Percentiles rank a stretch among this genome's conserved stretches.
phyloP scores from a whole-genome alignment of 2,329 filamentous ascomycete genomes.

The Colletotrichum camelliae region DNA sequence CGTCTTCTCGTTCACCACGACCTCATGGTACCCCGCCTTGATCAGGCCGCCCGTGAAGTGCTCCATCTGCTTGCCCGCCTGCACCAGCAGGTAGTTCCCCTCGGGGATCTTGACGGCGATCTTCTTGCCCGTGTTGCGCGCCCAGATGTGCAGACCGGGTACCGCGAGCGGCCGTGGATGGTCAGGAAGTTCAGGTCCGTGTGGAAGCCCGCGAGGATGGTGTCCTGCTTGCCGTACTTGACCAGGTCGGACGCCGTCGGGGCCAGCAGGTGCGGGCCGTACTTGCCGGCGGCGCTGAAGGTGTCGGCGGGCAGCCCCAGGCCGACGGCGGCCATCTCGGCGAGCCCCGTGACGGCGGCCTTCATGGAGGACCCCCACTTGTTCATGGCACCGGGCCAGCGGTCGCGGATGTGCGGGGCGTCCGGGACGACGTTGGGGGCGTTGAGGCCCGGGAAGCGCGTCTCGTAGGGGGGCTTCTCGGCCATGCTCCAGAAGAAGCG shows the following conservation, averaged over 20 bases:
- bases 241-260: constrained; percentile 64
- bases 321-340: constrained; percentile 64
- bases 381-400: constrained; percentile 61
- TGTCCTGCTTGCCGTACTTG: constrained; percentile 58
- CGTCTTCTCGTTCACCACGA: constrained; percentile 61
- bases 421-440: constrained; percentile 60
- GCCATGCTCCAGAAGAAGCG: constrained; percentile 69
- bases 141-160: constrained; percentile 68
- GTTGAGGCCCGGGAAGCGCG: constrained; percentile 60
- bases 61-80: constrained; percentile 68
- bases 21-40: constrained; percentile 68
- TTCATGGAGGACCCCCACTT: constrained; percentile 66
- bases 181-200: constrained; percentile 70
- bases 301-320: constrained; percentile 57
- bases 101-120: constrained; percentile 64
- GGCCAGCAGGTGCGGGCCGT: constrained; percentile 66
- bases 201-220: constrained; percentile 68
- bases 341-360: constrained; percentile 60
- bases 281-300: constrained; percentile 60
- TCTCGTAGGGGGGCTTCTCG: constrained; percentile 57
- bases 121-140: constrained; percentile 64
- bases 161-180: constrained; percentile 68
- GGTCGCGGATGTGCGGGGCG: constrained; percentile 50
- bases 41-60: constrained; percentile 65
- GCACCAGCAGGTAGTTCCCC: constrained; percentile 64